These are phyloP conservation scores for Pleurotus pulmonarius DNA, from an alignment of 768 basidiomycete genomes.

Conservation along the genomic window DNA sequence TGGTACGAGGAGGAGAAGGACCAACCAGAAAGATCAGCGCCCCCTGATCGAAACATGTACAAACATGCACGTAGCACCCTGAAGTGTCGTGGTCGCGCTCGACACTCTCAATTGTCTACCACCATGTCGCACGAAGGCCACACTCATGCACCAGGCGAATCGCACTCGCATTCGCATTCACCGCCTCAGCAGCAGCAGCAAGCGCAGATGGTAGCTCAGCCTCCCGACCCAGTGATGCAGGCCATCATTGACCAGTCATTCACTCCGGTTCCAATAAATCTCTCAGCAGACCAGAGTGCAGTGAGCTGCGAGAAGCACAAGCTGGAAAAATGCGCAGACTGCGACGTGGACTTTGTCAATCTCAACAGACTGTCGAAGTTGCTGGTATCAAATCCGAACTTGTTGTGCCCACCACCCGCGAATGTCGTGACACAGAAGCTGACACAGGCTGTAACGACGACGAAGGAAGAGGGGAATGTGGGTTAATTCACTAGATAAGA, in stretches of 20 bases:
- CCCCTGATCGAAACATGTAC: not conserved
- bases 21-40: not conserved
- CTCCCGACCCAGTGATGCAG: constrained; percentile 70
- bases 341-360: constrained; percentile 66
- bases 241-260: constrained; percentile 77
- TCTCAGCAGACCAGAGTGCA: constrained; percentile 49
- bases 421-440: constrained; percentile 74
- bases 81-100: not conserved
- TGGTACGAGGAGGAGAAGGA: too few relatives aligned
- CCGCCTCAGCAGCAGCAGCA: constrained; percentile 43
- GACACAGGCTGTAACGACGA: constrained; percentile 65
- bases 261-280: constrained; percentile 48
- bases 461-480: constrained; percentile 96
- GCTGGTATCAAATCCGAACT: constrained; percentile 62
- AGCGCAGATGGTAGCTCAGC: constrained; percentile 31
- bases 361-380: constrained; percentile 77
- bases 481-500: constrained; percentile 22
- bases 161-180: constrained; percentile 44
- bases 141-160: constrained; percentile 56
- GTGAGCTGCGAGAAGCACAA: constrained; percentile 67
- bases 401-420: constrained; percentile 79
- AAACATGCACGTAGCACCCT: constrained; percentile 2
- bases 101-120: not conserved
- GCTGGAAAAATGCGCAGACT: constrained; percentile 70
- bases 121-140: constrained; percentile 24